Evolutionary conservation across 352 stramenopile species (phyloP).

Genomic region (Aphanomyces euteiches): DNA sequence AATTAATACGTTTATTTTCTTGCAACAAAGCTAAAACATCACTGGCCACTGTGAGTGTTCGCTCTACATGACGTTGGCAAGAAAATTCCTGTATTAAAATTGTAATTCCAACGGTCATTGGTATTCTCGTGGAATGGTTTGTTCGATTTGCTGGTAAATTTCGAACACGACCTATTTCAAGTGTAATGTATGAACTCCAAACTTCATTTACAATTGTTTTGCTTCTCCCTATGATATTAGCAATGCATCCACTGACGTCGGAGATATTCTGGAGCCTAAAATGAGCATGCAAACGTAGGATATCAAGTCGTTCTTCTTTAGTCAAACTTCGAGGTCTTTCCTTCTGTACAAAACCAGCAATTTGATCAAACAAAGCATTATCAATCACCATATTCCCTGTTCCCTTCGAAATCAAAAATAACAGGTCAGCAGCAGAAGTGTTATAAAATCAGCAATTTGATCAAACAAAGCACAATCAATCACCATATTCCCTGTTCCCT

Average conservation of each 20-base stretch:
- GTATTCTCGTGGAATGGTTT: neutral
- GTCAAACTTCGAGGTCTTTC: no score
- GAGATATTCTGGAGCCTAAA: neutral
- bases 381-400: no score
- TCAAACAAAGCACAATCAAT: no score
- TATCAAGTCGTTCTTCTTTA: neutral
- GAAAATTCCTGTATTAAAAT: neutral
- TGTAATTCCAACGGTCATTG: neutral
- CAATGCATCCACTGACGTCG: neutral
- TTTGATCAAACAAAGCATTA: no score
- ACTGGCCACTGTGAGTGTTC: neutral
- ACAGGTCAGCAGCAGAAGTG: no score
- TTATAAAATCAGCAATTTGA: no score
- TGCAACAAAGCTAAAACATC: neutral
- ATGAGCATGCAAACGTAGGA: slow-evolving; percentile 2
- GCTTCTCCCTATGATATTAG: neutral
- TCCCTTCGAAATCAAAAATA: no score
- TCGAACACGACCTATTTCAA: neutral
- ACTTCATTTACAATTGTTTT: neutral
- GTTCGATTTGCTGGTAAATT: neutral
- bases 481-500: no score
- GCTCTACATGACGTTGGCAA: neutral
- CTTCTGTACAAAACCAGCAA: no score
- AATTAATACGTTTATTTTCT: neutral
- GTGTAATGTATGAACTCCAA: neutral